Percentiles rank a stretch among this genome's conserved stretches.
These are phyloP conservation scores for Oldenlandia corymbosa DNA, from an alignment of 257 asterid genomes.

Conservation along the genomic window DNA sequence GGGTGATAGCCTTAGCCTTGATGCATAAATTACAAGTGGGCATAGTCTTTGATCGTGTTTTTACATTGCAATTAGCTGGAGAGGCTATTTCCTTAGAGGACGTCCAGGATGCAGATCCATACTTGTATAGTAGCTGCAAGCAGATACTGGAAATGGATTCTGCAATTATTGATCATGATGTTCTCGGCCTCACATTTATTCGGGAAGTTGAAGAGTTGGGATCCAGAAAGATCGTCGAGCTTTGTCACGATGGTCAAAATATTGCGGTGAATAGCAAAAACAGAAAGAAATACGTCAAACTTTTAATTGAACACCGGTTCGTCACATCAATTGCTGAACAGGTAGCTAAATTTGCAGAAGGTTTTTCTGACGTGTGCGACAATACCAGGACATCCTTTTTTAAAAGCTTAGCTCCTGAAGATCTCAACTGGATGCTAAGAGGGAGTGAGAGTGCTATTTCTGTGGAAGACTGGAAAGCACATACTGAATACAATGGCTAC, in stretches of 20 bases:
- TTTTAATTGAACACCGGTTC: slow-evolving; percentile 64
- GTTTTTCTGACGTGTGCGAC: slow-evolving; percentile 63
- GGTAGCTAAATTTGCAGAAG: slow-evolving; percentile 55
- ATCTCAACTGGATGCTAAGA: slow-evolving; percentile 73
- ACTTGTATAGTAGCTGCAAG: slow-evolving; percentile 81
- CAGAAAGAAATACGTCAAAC: slow-evolving; percentile 65
- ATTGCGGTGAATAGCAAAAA: slow-evolving; percentile 67
- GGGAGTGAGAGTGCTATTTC: slow-evolving; percentile 79
- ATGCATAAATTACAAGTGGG: slow-evolving; percentile 94
- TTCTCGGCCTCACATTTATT: slow-evolving; percentile 75
- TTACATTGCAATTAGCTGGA: slow-evolving; percentile 73
- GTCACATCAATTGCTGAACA: slow-evolving; percentile 64
- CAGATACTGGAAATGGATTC: slow-evolving; percentile 89
- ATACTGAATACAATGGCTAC: slow-evolving; percentile 77
- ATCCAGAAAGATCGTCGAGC: slow-evolving; percentile 64
- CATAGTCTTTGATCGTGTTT: slow-evolving; percentile 77
- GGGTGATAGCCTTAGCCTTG: slow-evolving; percentile 85
- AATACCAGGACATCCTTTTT: slow-evolving; percentile 47
- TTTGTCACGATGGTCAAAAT: slow-evolving; percentile 58
- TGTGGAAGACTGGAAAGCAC: slow-evolving; percentile 90
- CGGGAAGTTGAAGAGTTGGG: slow-evolving; percentile 85
- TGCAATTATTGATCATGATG: slow-evolving; percentile 74
- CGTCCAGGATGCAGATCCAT: slow-evolving; percentile 81
- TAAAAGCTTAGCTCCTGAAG: slow-evolving; percentile 63
- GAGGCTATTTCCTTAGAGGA: slow-evolving; percentile 60